Evolutionary conservation across 1,284 basidiomycete genomes (phyloP).

Genomic region (Singerocomus inundabilis): DNA sequence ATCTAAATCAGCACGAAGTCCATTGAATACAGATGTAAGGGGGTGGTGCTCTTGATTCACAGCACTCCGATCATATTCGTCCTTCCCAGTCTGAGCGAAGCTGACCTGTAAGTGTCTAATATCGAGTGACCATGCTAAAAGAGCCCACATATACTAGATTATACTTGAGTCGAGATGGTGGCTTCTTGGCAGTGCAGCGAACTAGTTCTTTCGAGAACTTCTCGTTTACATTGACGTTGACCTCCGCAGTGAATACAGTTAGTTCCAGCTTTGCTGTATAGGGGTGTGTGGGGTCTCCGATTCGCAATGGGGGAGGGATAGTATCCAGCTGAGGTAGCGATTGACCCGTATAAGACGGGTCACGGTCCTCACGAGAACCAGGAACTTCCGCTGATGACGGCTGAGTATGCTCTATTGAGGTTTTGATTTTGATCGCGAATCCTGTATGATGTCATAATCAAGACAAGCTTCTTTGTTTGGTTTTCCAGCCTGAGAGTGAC

Average conservation of each 20-base stretch:
- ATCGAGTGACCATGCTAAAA: neutral
- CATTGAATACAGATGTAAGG: constrained; percentile 74
- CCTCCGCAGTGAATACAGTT: constrained; percentile 81
- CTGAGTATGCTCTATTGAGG: constrained; percentile 53
- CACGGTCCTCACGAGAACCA: constrained; percentile 44
- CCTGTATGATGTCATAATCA: too few species aligned
- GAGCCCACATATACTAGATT: constrained; percentile 81
- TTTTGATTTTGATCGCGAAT: too few species aligned
- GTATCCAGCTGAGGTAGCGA: constrained; percentile 35
- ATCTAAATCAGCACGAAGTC: constrained; percentile 79
- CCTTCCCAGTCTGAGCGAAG: constrained; percentile 71
- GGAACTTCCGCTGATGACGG: constrained; percentile 42
- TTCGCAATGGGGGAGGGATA: constrained; percentile 37
- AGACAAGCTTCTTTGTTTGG: too few species aligned
- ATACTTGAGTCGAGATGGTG: constrained; percentile 76
- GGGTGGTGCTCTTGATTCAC: constrained; percentile 62
- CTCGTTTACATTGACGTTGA: constrained; percentile 71
- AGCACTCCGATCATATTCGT: constrained; percentile 79
- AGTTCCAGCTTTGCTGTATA: constrained; percentile 73
- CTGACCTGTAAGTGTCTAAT: neutral
- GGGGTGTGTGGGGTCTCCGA: constrained; percentile 56
- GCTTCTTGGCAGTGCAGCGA: constrained; percentile 93
- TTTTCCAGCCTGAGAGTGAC: neutral
- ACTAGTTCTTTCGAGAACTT: constrained; percentile 80
- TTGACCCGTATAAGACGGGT: constrained; percentile 67